Base-by-base conservation (phyloP, 495 filamentous ascomycete genomes). In the Penicillium canescens region DNA sequence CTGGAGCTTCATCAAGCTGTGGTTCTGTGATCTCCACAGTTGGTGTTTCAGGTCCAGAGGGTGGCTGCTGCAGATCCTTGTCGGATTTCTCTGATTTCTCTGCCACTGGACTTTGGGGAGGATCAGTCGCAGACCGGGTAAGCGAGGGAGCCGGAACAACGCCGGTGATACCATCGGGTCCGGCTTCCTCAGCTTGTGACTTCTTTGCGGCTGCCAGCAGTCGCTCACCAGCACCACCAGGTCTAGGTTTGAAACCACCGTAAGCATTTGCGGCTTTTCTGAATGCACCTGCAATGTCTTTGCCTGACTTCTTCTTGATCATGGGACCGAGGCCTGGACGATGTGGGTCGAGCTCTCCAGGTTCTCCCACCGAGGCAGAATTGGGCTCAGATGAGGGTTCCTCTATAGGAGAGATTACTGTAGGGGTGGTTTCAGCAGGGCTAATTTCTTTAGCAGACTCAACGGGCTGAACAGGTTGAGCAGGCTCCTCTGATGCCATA, bases 321-420 rank as follows among this genome's bases (percentile, higher is more conserved):
- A 96, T 96, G 35, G 91, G 90, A 0, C 90, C 91, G 18, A 96
- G 82, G 2, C 91, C 92, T 26, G 92, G 92, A 16, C 89, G 82
- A 58, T 83, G 78, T 23, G 64, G 68, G 38, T 80, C 80, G 10
- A 28, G 34, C 34, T 41, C 14, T 6, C 34, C 10, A 12, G 70
- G 79, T 23, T 87, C 84, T 23, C 72, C 74, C 23, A 72, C 71
- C 4, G 73, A 47, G 38, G 50, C 47, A 2, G 33, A 10, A 4
- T 46, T 26, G 37, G 23, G 3, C 16, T 51, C 24, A 16, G 46
- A 24, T 12, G 46, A 28, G 6, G 46, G 11, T 10, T 49, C 38
- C 4, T 28, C 35, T 16, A 34, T 43, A 26, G 50, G n/a, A 18
- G 8, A 14, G 23, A 16, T 23, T 12, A 38, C 44, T 6, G 20